Evolutionary conservation across 108 stramenopile genomes (phyloP).

Genomic region (Nitzschia inconspicua): DNA sequence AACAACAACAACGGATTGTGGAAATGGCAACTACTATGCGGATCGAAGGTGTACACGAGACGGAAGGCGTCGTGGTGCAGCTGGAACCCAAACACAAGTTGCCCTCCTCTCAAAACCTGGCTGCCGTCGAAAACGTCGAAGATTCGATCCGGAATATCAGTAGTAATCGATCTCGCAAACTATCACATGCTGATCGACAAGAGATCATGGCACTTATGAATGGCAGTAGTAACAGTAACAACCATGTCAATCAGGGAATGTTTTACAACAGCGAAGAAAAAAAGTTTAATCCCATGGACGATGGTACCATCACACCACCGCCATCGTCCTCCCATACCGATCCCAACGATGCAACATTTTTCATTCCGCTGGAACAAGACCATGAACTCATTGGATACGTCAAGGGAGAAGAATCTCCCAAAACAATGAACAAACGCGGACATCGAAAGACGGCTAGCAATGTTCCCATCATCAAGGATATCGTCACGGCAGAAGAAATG

Average conservation of each 20-base stretch:
- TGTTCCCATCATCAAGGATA: constrained; percentile 1
- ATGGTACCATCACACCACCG: not conserved
- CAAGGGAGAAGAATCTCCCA: constrained; percentile 2
- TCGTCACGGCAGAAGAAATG: constrained; percentile 20
- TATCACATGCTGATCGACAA: no score
- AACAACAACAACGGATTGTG: no score
- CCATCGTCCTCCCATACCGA: not conserved
- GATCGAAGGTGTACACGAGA: no score
- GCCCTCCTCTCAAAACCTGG: no score
- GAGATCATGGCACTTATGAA: not conserved
- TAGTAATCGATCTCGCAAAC: no score
- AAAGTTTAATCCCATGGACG: not conserved
- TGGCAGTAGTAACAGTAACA: not conserved
- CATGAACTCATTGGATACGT: constrained; percentile 19
- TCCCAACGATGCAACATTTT: not conserved
- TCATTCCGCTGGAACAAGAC: not conserved
- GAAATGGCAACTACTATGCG: no score
- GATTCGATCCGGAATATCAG: no score
- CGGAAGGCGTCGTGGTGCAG: no score
- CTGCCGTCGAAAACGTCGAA: no score
- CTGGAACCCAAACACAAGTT: no score
- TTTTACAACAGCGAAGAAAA: not conserved
- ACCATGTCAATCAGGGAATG: not conserved
- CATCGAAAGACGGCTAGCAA: not conserved
- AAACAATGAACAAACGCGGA: no score